phyloP scores from a whole-genome alignment of 2,329 filamentous ascomycete species.

The Fusarium torulosum region DNA sequence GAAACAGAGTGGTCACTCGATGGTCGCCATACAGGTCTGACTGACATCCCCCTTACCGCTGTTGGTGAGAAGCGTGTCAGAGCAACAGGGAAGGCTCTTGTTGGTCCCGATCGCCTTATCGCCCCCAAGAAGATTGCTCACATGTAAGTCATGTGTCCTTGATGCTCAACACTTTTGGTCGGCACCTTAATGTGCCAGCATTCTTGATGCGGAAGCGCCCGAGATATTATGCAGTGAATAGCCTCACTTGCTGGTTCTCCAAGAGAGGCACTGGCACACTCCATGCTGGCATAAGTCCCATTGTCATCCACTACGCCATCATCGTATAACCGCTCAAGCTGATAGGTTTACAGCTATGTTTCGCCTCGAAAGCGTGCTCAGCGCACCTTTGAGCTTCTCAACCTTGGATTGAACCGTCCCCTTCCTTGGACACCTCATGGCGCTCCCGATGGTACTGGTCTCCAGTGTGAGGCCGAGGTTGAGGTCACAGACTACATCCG shows the following conservation, averaged over 20 bases:
- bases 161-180: background rate
- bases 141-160: slow-evolving; percentile 69
- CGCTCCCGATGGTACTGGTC: slow-evolving; percentile 51
- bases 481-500: slow-evolving; percentile 79
- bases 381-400: slow-evolving; percentile 88
- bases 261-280: background rate
- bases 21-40: slow-evolving; percentile 84
- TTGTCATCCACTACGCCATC: background rate
- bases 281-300: background rate
- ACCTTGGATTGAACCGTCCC: slow-evolving; percentile 74
- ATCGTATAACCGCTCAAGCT: background rate
- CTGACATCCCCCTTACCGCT: slow-evolving; percentile 87
- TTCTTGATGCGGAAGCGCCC: background rate
- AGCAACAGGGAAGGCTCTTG: slow-evolving; percentile 84
- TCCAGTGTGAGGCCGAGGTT: slow-evolving; percentile 70
- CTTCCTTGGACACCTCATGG: slow-evolving; percentile 77
- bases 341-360: slow-evolving; percentile 71
- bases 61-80: slow-evolving; percentile 82
- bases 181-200: background rate
- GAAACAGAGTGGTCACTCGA: slow-evolving; percentile 96
- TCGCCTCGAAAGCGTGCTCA: slow-evolving; percentile 88
- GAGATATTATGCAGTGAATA: background rate
- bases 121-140: slow-evolving; percentile 84
- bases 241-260: background rate
- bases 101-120: slow-evolving; percentile 87